A percentile compares a stretch with the other conserved stretches of the same genome.
These are phyloP conservation scores for Solanum verrucosum DNA, from an alignment of 257 asterid species.

Conservation along the genomic window DNA sequence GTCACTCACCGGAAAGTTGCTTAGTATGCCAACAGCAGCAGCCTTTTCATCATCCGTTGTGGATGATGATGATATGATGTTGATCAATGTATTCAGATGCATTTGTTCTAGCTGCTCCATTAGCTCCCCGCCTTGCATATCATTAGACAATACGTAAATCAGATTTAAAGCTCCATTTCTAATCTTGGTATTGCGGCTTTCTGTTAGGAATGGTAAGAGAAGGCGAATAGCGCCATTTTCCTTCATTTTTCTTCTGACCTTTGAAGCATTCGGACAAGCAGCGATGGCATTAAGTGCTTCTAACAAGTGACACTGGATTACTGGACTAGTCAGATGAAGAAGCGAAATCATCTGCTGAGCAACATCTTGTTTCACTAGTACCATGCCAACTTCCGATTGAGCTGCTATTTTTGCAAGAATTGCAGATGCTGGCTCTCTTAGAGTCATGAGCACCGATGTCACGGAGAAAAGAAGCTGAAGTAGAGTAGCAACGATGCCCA, in stretches of 20 bases:
- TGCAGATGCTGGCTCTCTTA: slow-evolving; percentile 87
- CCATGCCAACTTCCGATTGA: slow-evolving; percentile 38
- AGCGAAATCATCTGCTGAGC: slow-evolving; percentile 92
- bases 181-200: slow-evolving; percentile 24
- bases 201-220: slow-evolving; percentile 50
- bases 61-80: slow-evolving; percentile 30
- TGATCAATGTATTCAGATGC: slow-evolving; percentile 25
- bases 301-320: slow-evolving; percentile 60
- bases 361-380: slow-evolving; percentile 47
- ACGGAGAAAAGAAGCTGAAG: slow-evolving; percentile 93
- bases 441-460: slow-evolving; percentile 71
- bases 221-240: slow-evolving; percentile 62
- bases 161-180: slow-evolving; percentile 45
- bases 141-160: slow-evolving; percentile 38
- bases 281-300: slow-evolving; percentile 64
- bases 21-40: slow-evolving; percentile 64
- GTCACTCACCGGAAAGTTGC: slow-evolving; percentile 52
- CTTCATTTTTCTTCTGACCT: slow-evolving; percentile 57
- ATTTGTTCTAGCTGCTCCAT: slow-evolving; percentile 45
- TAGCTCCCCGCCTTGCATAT: slow-evolving; percentile 30
- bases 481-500: slow-evolving; percentile 43
- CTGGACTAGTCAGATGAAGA: slow-evolving; percentile 62
- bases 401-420: slow-evolving; percentile 76
- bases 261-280: slow-evolving; percentile 37
- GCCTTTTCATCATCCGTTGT: slow-evolving; percentile 41